A percentile compares a stretch with the other conserved stretches of the same genome.
These are phyloP conservation scores for Leccinum cinnamomeum DNA, from an alignment of 1,284 basidiomycete genomes.

Conservation along the genomic window DNA sequence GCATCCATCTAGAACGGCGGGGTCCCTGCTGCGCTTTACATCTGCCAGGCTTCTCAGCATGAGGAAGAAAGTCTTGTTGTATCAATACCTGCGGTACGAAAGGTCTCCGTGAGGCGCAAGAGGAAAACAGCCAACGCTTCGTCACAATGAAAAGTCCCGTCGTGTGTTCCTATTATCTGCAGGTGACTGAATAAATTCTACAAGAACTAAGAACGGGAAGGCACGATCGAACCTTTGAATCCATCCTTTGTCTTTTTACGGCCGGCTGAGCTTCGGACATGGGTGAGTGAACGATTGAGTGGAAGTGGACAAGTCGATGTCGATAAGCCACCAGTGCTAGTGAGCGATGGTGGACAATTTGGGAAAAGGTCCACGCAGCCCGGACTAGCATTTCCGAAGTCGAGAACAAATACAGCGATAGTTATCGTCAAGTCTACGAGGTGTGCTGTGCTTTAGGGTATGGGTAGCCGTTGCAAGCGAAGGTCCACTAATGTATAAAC, in stretches of 20 bases:
- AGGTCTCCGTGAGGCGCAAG: constrained; percentile 76
- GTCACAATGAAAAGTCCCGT: constrained; percentile 96
- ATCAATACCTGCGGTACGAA: constrained; percentile 68
- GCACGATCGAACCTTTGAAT: constrained; percentile 37
- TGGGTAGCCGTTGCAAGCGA: constrained; percentile 12
- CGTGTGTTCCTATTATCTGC: constrained; percentile 88
- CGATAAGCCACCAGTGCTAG: background rate
- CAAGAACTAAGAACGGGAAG: background rate
- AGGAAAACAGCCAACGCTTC: constrained; percentile 95
- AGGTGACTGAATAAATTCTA: background rate
- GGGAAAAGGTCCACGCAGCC: background rate
- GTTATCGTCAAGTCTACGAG: constrained; percentile 16
- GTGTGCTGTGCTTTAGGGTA: constrained; percentile 29
- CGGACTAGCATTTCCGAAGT: constrained; percentile 5
- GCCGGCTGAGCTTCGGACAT: constrained; percentile 39
- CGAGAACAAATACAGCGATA: background rate
- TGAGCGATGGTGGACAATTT: background rate
- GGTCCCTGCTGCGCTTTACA: constrained; percentile 82
- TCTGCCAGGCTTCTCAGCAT: constrained; percentile 36
- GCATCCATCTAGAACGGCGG: constrained; percentile 75
- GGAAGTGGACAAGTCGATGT: constrained; percentile 9
- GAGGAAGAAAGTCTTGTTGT: background rate
- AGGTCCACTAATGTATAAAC: constrained; percentile 27
- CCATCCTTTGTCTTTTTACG: constrained; percentile 52
- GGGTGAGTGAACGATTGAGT: constrained; percentile 2